A percentile compares a stretch with the other conserved stretches of the same genome.
These are phyloP conservation scores for Flaveria linearis DNA, from an alignment of 129 eudicot species.

Conservation along the genomic window DNA sequence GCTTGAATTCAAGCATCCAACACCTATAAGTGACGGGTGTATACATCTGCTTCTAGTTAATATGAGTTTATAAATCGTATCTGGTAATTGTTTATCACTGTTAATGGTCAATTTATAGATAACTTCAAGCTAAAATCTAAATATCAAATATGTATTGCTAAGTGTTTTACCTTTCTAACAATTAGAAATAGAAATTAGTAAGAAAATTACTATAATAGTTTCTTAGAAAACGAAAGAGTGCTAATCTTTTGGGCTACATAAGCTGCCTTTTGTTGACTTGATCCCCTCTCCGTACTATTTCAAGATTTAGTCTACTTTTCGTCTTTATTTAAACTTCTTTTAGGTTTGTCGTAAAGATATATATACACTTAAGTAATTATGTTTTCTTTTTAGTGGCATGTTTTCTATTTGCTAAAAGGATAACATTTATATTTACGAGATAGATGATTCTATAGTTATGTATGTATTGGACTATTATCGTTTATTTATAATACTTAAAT, in stretches of 20 bases:
- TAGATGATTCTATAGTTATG: too few species aligned
- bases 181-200: not conserved
- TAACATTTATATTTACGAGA: too few species aligned
- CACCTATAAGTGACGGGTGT: too few species aligned
- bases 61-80: not conserved
- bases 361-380: not conserved
- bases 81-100: not conserved
- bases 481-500: too few species aligned
- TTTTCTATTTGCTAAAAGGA: too few species aligned
- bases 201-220: not conserved
- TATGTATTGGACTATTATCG: too few species aligned
- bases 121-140: not conserved
- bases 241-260: constrained; percentile 2
- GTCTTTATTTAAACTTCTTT: constrained; percentile 6
- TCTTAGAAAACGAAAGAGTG: not conserved
- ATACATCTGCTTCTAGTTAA: too few species aligned
- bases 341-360: not conserved
- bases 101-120: not conserved
- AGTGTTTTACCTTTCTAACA: not conserved
- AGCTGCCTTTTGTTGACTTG: constrained; percentile 20
- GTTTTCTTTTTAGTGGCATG: not conserved
- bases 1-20: too few species aligned
- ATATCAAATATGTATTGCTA: too few species aligned
- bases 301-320: not conserved
- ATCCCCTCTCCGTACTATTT: not conserved